phyloP scores from a whole-genome alignment of 805 yeast species.

The Groenewaldozyma salmanticensis region DNA sequence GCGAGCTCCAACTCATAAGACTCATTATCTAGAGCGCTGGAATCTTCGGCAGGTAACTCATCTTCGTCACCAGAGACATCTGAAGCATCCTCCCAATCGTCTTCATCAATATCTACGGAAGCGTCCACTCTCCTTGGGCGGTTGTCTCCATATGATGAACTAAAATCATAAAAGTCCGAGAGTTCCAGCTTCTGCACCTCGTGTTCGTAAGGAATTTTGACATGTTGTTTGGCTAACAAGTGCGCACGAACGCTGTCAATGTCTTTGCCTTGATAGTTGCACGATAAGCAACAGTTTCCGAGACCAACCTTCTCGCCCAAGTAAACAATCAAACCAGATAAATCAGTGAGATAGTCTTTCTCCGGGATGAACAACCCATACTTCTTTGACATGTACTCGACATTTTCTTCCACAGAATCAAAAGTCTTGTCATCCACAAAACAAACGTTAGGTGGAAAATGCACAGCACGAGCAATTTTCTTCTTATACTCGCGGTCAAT shows the following conservation, averaged over 20 bases:
- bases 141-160: slow-evolving; percentile 43
- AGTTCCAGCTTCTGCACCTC: slow-evolving; percentile 68
- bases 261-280: slow-evolving; percentile 75
- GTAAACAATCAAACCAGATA: slow-evolving; percentile 62
- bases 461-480: slow-evolving; percentile 11
- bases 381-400: slow-evolving; percentile 63
- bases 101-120: slow-evolving; percentile 29
- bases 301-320: slow-evolving; percentile 72
- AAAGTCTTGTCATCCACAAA: slow-evolving; percentile 39
- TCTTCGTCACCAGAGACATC: slow-evolving; percentile 25
- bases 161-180: slow-evolving; percentile 76
- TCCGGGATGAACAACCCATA: slow-evolving; percentile 92
- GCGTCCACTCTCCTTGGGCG: slow-evolving; percentile 23
- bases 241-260: slow-evolving; percentile 86
- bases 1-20: slow-evolving; percentile 58
- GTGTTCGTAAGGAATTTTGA: slow-evolving; percentile 78
- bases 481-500: slow-evolving; percentile 19
- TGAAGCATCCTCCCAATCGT: slow-evolving; percentile 25
- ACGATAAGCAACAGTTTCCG: slow-evolving; percentile 75
- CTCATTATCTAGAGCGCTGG: slow-evolving; percentile 32
- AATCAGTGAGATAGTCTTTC: slow-evolving; percentile 52
- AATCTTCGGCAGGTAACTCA: slow-evolving; percentile 36
- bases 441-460: slow-evolving; percentile 28
- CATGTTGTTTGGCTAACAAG: slow-evolving; percentile 75
- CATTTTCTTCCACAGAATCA: slow-evolving; percentile 45